phyloP scores from a whole-genome alignment of 176 grass and related monocot species.

The Aegilops umbellulata region DNA sequence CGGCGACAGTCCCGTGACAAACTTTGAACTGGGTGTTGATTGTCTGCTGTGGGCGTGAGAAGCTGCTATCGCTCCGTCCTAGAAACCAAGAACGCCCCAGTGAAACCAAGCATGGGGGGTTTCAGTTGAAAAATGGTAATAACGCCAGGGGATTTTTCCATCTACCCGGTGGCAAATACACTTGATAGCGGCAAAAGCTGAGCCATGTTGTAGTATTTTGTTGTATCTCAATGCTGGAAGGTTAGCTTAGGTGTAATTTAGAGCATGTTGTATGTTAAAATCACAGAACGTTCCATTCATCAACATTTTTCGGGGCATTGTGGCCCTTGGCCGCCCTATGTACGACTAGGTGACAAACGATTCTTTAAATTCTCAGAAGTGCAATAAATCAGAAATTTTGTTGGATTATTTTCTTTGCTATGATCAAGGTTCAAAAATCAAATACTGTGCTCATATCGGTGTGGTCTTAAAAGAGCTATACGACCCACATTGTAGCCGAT shows the following conservation, averaged over 20 bases:
- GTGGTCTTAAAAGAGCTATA: no score
- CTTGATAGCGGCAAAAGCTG: conserved; percentile 10
- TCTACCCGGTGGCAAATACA: not conserved
- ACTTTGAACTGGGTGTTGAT: conserved; percentile 82
- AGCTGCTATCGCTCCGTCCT: not conserved
- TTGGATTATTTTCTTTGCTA: conserved; percentile 7
- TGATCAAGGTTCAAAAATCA: not conserved
- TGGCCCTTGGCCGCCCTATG: not conserved
- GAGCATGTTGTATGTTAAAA: conserved; percentile 34
- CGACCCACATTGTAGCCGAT: no score
- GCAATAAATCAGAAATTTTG: conserved; percentile 39
- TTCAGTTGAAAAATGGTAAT: not conserved
- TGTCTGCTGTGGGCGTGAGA: conserved; percentile 81
- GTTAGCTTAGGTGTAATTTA: conserved; percentile 42
- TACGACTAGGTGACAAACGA: not conserved
- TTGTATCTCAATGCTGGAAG: not conserved
- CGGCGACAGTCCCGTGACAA: conserved; percentile 76
- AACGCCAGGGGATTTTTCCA: not conserved
- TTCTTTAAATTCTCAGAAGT: conserved; percentile 22
- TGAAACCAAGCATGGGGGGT: not conserved
- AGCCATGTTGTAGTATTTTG: conserved; percentile 21
- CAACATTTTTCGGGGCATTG: conserved; percentile 16
- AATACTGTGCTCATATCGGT: no score
- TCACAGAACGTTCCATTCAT: conserved; percentile 26
- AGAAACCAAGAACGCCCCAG: not conserved